Evolutionary conservation across 2,329 filamentous ascomycete genomes (phyloP), one percentile per base, ranked within the genome.

Genomic region (Celoporthe dispersa): DNA sequence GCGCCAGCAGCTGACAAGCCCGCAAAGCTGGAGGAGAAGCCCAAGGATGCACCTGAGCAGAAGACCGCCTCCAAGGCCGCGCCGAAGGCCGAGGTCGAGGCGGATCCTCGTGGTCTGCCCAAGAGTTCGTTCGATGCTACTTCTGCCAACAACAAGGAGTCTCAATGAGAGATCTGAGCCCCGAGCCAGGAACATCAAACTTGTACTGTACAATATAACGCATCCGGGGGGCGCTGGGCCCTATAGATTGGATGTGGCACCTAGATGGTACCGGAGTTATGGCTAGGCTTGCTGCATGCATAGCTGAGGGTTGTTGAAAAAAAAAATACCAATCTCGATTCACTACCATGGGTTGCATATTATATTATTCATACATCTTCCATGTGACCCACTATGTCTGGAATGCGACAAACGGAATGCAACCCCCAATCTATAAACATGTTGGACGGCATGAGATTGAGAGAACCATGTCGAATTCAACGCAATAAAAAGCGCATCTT

Each of bases 101-200:
- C 66, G 25, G 66, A 68, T 59, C 63, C 68, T 68, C 65, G 61
- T 22, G 70, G 63, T 19, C 35, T 74, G 6, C 77, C 78, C 2
- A 76, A 73, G 70, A 71, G 73, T 66, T 77, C 77, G 1, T 73
- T 74, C 19, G 79, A 80, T 62, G 79, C 78, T 41, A 80, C 79
- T 1, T 73, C 70, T 25, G 79, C 78, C 31, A 80, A 80, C 73
- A 69, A 73, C n/a, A 71, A 68, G 51, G 55, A 44, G 48, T 71
- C 64, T 2, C 66, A 66, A 57, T 68, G 68, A 28, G 57, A 12
- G 12, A 28, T 8, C 11, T 53, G 22, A n/a, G 22, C 8, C 6
- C 22, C 6, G 28, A 19, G 3, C 22, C 8, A 14, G 14, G 33
- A 22, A 9, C 39, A 68, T 62, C n/a, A 73, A 75, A 60, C 1